Evolutionary conservation across 192 early-diverging fungal genomes (phyloP).

Genomic region (Pilobolus umbonatus): DNA sequence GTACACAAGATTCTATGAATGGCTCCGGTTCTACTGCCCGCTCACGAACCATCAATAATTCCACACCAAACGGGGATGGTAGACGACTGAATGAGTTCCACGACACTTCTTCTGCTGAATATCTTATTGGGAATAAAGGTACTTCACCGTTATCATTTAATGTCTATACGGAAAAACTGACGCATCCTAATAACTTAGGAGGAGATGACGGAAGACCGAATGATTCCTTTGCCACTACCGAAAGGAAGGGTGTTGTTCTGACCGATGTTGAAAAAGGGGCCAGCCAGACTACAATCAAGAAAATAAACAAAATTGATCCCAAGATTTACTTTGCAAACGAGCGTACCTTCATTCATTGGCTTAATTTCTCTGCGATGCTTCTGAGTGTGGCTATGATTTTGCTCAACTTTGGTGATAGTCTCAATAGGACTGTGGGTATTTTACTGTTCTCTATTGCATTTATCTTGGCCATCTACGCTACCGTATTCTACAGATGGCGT

Average conservation of each 20-base stretch:
- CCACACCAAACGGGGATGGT: not conserved
- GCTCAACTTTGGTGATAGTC: conserved; percentile 76
- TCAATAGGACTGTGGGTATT: conserved; percentile 56
- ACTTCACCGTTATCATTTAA: not conserved
- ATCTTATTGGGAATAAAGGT: conserved; percentile 2
- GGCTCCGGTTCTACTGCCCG: not conserved
- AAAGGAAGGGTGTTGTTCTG: conserved; percentile 58
- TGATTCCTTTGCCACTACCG: no score
- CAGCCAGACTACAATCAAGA: not conserved
- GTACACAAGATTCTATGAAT: not conserved
- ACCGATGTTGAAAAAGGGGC: no score
- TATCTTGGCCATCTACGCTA: conserved; percentile 69
- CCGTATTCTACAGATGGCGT: conserved; percentile 73
- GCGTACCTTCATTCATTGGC: conserved; percentile 86
- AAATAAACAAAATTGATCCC: conserved; percentile 74
- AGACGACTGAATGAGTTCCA: not conserved
- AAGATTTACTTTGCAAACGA: conserved; percentile 95
- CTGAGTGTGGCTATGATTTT: conserved; percentile 63
- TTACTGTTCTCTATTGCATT: conserved; percentile 69
- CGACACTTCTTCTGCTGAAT: conserved; percentile 15
- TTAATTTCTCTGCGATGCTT: conserved; percentile 70
- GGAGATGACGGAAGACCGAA: conserved; percentile 15
- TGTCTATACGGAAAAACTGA: not conserved
- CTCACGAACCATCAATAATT: not conserved
- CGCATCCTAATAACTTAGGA: not conserved